These are phyloP conservation scores for Claviceps paspali DNA, from an alignment of 2,329 filamentous ascomycete genomes.

Conservation along the genomic window DNA sequence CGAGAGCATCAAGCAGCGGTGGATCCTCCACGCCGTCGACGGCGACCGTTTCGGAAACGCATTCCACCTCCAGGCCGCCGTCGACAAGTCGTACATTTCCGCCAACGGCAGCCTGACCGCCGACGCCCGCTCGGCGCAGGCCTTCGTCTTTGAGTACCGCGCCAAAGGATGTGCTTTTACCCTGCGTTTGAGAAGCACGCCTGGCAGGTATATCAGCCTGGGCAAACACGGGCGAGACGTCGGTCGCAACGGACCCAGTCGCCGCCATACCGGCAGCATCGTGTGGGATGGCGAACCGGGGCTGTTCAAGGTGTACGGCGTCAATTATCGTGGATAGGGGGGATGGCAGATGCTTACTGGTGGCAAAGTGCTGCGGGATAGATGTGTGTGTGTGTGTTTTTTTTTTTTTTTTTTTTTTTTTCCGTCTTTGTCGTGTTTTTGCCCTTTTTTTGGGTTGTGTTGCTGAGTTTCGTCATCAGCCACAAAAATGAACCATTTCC, in stretches of 20 bases:
- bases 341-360: too few species aligned
- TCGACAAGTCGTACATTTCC: slow-evolving; percentile 10
- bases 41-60: slow-evolving; percentile 11
- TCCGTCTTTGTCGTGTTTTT: too few species aligned
- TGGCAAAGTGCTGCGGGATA: too few species aligned
- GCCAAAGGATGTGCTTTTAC: slow-evolving; percentile 2
- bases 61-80: slow-evolving; percentile 11
- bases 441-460: too few species aligned
- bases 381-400: too few species aligned
- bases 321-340: slow-evolving; percentile 1
- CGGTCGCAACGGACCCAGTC: neutral
- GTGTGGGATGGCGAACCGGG: slow-evolving; percentile 1
- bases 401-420: too few species aligned
- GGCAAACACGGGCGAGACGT: neutral
- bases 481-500: too few species aligned
- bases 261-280: neutral
- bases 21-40: slow-evolving; percentile 27
- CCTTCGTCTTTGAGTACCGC: slow-evolving; percentile 1
- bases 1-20: slow-evolving; percentile 26
- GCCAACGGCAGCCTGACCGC: slow-evolving; percentile 1
- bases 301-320: slow-evolving; percentile 1
- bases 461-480: too few species aligned
- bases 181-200: neutral
- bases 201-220: neutral
- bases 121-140: neutral